Evolutionary conservation across 306 rosid species (phyloP), one percentile per base, ranked within the genome.

Genomic region (Prunus fruticosa): DNA sequence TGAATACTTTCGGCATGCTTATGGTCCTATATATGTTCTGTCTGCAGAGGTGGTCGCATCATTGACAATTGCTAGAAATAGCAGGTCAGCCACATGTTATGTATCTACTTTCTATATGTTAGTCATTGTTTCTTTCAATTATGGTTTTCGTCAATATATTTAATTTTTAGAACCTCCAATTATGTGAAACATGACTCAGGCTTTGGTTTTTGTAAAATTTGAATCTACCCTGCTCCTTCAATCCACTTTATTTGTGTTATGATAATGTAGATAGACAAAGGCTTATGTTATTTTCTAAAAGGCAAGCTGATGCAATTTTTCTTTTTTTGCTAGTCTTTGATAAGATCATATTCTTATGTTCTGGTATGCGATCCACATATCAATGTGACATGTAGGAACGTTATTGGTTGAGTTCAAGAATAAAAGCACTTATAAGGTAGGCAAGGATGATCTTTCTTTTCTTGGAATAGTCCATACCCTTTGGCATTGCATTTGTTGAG

Each of bases 1-100:
- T 67, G 82, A 82, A 61, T 77, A 82, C 79, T 79, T 71, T 58
- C 47, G 16, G 65, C 86, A 83, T 75, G 86, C 83, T 38, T 83
- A 75, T 75, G 81, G 76, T 56, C 78, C 78, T 47, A 79, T 79
- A n/a, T 83, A 83, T 75, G 52, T 75, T 49, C 86, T 83, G 38
- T 83, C 83, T 56, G 72, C 81, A 10, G 86, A 75, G 49, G 83
- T 75, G 71, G 86, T 75, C 5, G 78, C 75, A 14, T 75, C 76
- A 70, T 67, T 83, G 75, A 78, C 81, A 63, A 11, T 71, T 52
- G 72, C 81, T 67, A 79, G 69, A 65, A 83, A 79, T 83, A 76
- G 30, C 67, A 83, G 87, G 81, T 75, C 11, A 27, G 16, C 38
- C 28, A 46, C 53, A 19, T 18, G 1, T 43, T 18, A 3, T 51